Conservation (phyloP, 306 rosid species). For the Boehmeria nivea region DNA sequence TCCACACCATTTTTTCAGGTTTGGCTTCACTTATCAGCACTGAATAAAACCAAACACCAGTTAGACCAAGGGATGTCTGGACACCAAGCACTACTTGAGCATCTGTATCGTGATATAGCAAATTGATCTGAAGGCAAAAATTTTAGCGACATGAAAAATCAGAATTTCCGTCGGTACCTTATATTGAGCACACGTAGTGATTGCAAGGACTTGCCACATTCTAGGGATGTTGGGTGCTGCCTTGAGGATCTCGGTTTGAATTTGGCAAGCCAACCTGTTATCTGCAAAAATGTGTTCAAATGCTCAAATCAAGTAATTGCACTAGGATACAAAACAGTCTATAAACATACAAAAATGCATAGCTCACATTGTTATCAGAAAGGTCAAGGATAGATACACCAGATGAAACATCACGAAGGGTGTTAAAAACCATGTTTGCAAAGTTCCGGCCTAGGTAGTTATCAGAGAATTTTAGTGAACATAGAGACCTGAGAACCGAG, state of each 20-base stretch:
- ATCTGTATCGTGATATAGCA: neutral
- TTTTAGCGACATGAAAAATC: slow-evolving; percentile 7
- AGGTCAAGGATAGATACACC: slow-evolving; percentile 71
- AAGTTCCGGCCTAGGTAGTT: slow-evolving; percentile 50
- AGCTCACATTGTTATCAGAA: slow-evolving; percentile 74
- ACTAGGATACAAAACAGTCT: slow-evolving; percentile 16
- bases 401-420: slow-evolving; percentile 65
- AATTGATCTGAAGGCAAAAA: slow-evolving; percentile 11
- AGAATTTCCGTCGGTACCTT: slow-evolving; percentile 43
- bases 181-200: slow-evolving; percentile 63
- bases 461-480: slow-evolving; percentile 55
- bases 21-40: slow-evolving; percentile 21
- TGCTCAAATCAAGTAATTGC: slow-evolving; percentile 21
- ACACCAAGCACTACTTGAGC: neutral
- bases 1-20: neutral
- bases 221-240: slow-evolving; percentile 22
- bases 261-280: slow-evolving; percentile 80
- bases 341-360: slow-evolving; percentile 17
- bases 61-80: neutral
- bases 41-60: neutral
- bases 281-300: slow-evolving; percentile 41
- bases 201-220: slow-evolving; percentile 57
- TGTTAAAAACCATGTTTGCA: slow-evolving; percentile 47
- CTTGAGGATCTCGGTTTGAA: slow-evolving; percentile 36
- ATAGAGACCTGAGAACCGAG: slow-evolving; percentile 53